These are phyloP conservation scores for Datura wrightii DNA, from an alignment of 257 asterid genomes.

Conservation along the genomic window DNA sequence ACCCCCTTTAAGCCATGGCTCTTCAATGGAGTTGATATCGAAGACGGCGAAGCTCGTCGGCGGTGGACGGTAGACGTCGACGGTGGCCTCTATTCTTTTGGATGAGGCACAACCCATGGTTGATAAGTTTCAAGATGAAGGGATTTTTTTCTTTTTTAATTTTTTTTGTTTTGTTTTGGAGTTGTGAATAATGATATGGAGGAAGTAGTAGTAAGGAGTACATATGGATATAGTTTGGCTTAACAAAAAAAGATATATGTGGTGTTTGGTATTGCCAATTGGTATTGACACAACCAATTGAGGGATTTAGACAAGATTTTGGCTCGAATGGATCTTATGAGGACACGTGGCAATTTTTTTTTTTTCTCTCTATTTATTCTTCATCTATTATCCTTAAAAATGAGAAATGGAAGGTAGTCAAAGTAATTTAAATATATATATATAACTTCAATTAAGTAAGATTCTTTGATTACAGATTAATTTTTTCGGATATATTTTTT, in stretches of 20 bases:
- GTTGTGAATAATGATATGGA: too few relatives aligned
- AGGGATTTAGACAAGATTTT: slow-evolving; percentile 20
- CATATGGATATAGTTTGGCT: slow-evolving; percentile 34
- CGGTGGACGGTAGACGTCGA: slow-evolving; percentile 78
- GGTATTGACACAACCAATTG: slow-evolving; percentile 35
- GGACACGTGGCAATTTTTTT: background rate
- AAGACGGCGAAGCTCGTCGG: slow-evolving; percentile 82
- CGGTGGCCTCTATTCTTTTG: slow-evolving; percentile 58
- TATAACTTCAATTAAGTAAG: background rate
- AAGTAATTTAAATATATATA: background rate
- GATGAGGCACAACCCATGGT: slow-evolving; percentile 89
- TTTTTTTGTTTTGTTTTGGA: too few relatives aligned
- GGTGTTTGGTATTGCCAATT: slow-evolving; percentile 35
- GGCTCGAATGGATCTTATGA: background rate
- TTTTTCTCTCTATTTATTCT: background rate
- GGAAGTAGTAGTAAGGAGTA: too few relatives aligned
- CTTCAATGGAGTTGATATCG: slow-evolving; percentile 76
- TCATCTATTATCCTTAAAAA: background rate
- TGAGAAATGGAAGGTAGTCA: background rate
- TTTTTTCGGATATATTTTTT: too few relatives aligned
- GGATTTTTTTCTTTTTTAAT: too few relatives aligned
- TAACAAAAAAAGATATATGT: slow-evolving; percentile 29
- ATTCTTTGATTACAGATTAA: too few relatives aligned
- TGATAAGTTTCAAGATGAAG: background rate
- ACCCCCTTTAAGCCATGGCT: slow-evolving; percentile 70